phyloP scores from a whole-genome alignment of 345 rosid species.

The Salix arbutifolia region DNA sequence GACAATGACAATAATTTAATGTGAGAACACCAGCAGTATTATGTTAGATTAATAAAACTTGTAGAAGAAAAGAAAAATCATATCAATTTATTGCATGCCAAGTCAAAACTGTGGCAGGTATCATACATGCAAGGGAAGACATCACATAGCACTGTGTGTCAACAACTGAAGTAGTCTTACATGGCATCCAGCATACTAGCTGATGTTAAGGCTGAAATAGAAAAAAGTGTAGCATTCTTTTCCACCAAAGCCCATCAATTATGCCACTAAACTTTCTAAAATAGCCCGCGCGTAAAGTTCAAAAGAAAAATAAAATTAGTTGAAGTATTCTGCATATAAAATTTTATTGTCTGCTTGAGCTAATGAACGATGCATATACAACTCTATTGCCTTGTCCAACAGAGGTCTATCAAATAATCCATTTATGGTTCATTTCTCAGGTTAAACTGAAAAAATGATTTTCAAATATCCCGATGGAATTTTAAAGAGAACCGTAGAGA shows the following conservation, averaged over 20 bases:
- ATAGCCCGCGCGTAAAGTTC: not conserved
- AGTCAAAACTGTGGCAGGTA: conserved; percentile 5
- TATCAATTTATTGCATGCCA: not conserved
- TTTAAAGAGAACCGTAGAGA: not conserved
- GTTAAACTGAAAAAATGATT: not conserved
- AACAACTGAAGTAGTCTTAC: not conserved
- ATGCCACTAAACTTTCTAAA: not conserved
- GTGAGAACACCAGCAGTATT: not conserved
- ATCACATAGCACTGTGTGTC: not conserved
- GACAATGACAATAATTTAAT: conserved; percentile 9
- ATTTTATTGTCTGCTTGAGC: not conserved
- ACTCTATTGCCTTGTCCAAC: not conserved
- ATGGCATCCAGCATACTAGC: not conserved
- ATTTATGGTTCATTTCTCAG: not conserved
- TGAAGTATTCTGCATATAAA: not conserved
- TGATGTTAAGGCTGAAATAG: not conserved
- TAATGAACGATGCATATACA: not conserved
- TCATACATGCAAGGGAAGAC: conserved; percentile 5
- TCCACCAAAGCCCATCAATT: not conserved
- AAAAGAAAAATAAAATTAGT: not conserved
- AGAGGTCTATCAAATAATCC: not conserved
- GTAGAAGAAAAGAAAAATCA: conserved; percentile 8
- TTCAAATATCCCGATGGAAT: not conserved
- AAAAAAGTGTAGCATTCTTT: not conserved
- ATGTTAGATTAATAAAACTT: conserved; percentile 2